A percentile compares a stretch with the other conserved stretches of the same genome.
Evolutionary conservation across 805 yeast genomes (phyloP).

Genomic region (Cyberlindnera galapagoensis): DNA sequence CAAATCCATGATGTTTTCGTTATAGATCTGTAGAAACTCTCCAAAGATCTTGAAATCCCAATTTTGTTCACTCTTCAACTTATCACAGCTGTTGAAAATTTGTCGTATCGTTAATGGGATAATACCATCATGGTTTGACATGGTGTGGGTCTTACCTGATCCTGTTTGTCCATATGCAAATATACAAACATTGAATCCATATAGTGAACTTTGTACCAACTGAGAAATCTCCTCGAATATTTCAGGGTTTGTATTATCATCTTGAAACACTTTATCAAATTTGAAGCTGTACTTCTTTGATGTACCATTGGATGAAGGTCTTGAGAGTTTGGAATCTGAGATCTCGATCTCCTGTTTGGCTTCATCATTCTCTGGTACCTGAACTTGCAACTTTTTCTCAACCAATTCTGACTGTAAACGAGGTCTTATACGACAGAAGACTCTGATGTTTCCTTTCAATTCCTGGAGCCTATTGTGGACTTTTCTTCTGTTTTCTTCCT

Average conservation of each 20-base stretch:
- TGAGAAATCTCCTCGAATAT: slow-evolving; percentile 84
- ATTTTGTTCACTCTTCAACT: slow-evolving; percentile 40
- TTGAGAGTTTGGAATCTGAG: slow-evolving; percentile 9
- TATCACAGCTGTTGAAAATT: slow-evolving; percentile 53
- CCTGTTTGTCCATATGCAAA: slow-evolving; percentile 98
- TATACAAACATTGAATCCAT: slow-evolving; percentile 88
- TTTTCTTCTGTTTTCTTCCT: slow-evolving; percentile 52
- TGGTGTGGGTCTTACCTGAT: slow-evolving; percentile 90
- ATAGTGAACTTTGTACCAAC: slow-evolving; percentile 75
- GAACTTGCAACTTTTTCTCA: slow-evolving; percentile 25
- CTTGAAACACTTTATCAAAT: slow-evolving; percentile 75
- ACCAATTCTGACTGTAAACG: slow-evolving; percentile 23
- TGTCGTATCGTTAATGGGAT: slow-evolving; percentile 70
- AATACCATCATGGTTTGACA: slow-evolving; percentile 75
- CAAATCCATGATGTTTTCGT: slow-evolving; percentile 72
- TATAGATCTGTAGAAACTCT: slow-evolving; percentile 84
- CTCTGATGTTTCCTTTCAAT: slow-evolving; percentile 86
- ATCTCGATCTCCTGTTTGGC: slow-evolving; percentile 22
- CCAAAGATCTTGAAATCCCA: slow-evolving; percentile 62
- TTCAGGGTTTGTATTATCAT: slow-evolving; percentile 44
- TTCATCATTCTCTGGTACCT: slow-evolving; percentile 25
- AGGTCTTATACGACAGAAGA: slow-evolving; percentile 82
- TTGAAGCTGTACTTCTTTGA: slow-evolving; percentile 36
- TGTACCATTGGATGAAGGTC: slow-evolving; percentile 2
- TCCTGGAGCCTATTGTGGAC: slow-evolving; percentile 77